Evolutionary conservation across 1,139 yeast genomes (phyloP).

Genomic region (Kodamaea ohmeri): DNA sequence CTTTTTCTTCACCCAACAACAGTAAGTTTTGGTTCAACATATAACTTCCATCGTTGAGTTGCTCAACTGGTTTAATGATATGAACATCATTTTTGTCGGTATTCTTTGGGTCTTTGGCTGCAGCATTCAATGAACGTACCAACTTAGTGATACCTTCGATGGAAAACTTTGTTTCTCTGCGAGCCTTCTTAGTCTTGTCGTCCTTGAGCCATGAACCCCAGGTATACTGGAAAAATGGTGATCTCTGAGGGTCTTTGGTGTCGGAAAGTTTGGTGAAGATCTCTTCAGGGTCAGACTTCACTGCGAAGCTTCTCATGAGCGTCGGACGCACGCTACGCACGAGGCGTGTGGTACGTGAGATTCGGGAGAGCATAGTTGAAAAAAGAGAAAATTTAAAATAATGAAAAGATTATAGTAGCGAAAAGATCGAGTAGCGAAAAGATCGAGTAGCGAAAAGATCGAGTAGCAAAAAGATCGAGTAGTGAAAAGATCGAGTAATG

Average conservation of each 20-base stretch:
- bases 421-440: no score
- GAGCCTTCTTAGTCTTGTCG: conserved; percentile 68
- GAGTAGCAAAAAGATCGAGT: no score
- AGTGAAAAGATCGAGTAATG: no score
- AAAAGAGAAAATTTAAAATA: no score
- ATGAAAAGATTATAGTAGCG: no score
- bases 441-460: no score
- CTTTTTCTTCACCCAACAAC: conserved; percentile 28
- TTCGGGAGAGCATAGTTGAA: conserved; percentile 2
- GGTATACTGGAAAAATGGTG: conserved; percentile 75
- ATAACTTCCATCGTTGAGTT: conserved; percentile 40
- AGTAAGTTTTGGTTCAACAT: conserved; percentile 47
- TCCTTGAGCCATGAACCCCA: conserved; percentile 95
- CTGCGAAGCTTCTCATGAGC: conserved; percentile 1
- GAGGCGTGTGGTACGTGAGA: neutral
- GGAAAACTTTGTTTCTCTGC: conserved; percentile 80
- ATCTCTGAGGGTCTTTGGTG: conserved; percentile 65
- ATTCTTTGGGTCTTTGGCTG: conserved; percentile 23
- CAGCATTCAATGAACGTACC: conserved; percentile 37
- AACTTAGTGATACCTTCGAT: conserved; percentile 67
- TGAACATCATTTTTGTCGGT: conserved; percentile 26
- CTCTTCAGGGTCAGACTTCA: conserved; percentile 19
- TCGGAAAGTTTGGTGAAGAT: conserved; percentile 55
- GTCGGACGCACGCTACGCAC: neutral
- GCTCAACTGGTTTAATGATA: conserved; percentile 33